Conservation (phyloP, 2,329 filamentous ascomycete species). For the Xylariaceae sp. region DNA sequence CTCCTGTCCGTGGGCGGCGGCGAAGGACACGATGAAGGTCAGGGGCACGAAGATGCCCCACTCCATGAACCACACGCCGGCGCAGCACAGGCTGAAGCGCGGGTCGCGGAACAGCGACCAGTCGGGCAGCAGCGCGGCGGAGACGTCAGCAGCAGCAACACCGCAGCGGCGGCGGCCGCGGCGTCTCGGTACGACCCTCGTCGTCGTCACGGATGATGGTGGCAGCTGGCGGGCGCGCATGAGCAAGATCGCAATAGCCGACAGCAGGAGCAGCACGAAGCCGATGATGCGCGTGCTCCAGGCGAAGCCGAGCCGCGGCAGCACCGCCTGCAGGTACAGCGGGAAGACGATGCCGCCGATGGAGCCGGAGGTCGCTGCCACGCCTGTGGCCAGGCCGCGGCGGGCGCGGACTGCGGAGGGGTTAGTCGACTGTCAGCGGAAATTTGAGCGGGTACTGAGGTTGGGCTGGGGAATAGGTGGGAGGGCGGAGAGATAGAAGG, state of each 20-base stretch:
- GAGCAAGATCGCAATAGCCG: constrained; percentile 39
- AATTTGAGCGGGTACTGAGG: too few relatives aligned
- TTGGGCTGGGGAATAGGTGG: too few relatives aligned
- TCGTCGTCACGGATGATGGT: constrained; percentile 30
- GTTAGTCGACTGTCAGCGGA: too few relatives aligned
- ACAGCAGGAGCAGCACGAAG: constrained; percentile 40
- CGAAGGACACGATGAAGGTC: constrained; percentile 33
- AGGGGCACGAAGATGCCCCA: constrained; percentile 33
- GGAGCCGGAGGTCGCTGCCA: constrained; percentile 67
- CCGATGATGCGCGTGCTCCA: constrained; percentile 44
- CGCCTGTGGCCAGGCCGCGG: constrained; percentile 70
- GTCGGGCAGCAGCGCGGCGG: constrained; percentile 47
- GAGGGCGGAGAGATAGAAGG: too few relatives aligned
- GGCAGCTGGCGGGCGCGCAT: constrained; percentile 49
- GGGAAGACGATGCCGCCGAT: constrained; percentile 62
- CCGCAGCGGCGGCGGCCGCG: too few relatives aligned
- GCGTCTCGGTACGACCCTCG: too few relatives aligned
- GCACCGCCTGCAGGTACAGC: constrained; percentile 36
- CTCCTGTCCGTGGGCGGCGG: constrained; percentile 52
- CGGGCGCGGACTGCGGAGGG: too few relatives aligned
- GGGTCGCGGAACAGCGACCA: constrained; percentile 53
- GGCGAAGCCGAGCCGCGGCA: constrained; percentile 38
- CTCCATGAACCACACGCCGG: constrained; percentile 62
- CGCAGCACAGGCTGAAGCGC: constrained; percentile 51
- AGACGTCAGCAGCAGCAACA: too few relatives aligned